A percentile compares a stretch with the other conserved stretches of the same genome.
Conservation (phyloP, 768 basidiomycete genomes). For the Pleurotus eryngii region DNA sequence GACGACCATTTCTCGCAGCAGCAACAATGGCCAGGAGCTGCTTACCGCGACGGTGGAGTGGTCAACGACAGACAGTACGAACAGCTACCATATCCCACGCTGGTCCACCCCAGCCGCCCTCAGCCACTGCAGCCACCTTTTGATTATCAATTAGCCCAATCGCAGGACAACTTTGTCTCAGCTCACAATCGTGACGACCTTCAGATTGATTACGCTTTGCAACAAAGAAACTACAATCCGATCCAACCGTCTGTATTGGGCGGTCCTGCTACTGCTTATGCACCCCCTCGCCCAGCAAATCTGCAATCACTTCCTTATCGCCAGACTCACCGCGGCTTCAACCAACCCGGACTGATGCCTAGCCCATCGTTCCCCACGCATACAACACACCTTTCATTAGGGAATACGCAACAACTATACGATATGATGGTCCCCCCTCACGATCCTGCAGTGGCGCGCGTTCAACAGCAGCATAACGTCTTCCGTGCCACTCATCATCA, state of each 20-base stretch:
- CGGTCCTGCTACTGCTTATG: slow-evolving; percentile 43
- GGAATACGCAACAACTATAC: slow-evolving; percentile 74
- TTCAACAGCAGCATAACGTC: slow-evolving; percentile 75
- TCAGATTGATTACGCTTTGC: slow-evolving; percentile 55
- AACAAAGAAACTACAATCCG: slow-evolving; percentile 54
- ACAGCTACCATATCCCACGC: slow-evolving; percentile 65
- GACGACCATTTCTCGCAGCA: slow-evolving; percentile 39
- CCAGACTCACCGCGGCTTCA: slow-evolving; percentile 57
- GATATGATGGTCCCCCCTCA: slow-evolving; percentile 71
- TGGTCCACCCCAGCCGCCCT: slow-evolving; percentile 50
- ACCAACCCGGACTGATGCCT: slow-evolving; percentile 49
- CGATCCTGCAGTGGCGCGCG: slow-evolving; percentile 67
- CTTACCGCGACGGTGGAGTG: slow-evolving; percentile 42
- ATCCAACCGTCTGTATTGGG: slow-evolving; percentile 27
- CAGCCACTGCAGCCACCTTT: slow-evolving; percentile 49
- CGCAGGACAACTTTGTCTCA: slow-evolving; percentile 27
- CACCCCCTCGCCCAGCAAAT: slow-evolving; percentile 51
- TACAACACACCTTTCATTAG: slow-evolving; percentile 67
- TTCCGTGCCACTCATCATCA: slow-evolving; percentile 79
- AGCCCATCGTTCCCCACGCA: slow-evolving; percentile 55
- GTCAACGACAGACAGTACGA: slow-evolving; percentile 41
- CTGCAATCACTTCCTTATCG: slow-evolving; percentile 53
- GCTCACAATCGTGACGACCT: slow-evolving; percentile 40
- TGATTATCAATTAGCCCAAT: slow-evolving; percentile 41
- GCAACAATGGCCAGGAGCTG: slow-evolving; percentile 47